Base-by-base conservation (phyloP, 106 monocot genomes). In the Allium cepa region DNA sequence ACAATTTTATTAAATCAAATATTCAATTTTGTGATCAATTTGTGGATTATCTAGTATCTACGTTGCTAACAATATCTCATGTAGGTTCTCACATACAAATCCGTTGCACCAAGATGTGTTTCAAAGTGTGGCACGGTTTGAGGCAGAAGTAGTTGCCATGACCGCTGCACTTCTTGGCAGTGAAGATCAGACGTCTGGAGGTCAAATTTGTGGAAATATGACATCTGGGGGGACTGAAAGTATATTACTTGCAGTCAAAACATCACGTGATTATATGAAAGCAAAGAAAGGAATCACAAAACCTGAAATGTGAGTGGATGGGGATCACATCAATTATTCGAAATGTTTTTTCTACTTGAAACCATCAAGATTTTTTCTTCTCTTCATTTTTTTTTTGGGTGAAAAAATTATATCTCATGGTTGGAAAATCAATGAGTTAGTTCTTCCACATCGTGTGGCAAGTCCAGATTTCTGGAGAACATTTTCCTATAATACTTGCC, bases 151-250 rank as follows among this genome's bases (percentile, higher is more conserved):
- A 18, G 99, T 99, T 63, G 87, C 93, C 56, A 99, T 99, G 99
- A 93, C 93, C 45, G 99, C 99, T 73, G 84, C 89, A 36, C 58
- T 99, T 10, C 83, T 99, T 67, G 99, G 99, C 58, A 85, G 87
- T 46, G 83, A 85, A 76, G 93, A 93, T 11, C 75, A 87, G 68
- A 53, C 76, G 59, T 87, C 90, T 52, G 99, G 99, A 70, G 99
- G 93, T 27, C 90, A 99, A 74, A 80, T 99, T 56, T 99, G 99
- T 79, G 99, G 99, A 53, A 99, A 99, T 77, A 99, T 99, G 99
- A 99, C 99, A 52, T 99, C 99, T 60, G 99, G 99, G 67, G 99
- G 99, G 49, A 99, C 99, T 64, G 99, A 99, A 87, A 99, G 99
- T 76, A 99, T 99, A 70, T 48, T 99, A 14, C 83, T 99, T 55